phyloP scores from a whole-genome alignment of 2,329 filamentous ascomycete species.

The Balansia obtecta region DNA sequence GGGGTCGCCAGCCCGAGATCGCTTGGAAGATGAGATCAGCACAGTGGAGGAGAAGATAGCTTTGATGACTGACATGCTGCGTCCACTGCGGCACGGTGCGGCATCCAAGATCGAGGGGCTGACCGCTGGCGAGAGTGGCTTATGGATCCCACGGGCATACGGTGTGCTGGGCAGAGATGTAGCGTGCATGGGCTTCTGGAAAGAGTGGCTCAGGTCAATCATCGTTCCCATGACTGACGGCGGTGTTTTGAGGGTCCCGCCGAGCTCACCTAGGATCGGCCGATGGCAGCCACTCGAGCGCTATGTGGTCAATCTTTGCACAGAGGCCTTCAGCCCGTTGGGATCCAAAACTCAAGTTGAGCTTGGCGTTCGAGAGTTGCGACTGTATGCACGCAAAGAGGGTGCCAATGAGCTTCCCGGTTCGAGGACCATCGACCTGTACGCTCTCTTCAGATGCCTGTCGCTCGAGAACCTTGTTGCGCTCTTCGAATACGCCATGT shows the following conservation, averaged over 20 bases:
- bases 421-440: constrained; percentile 82
- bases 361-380: constrained; percentile 75
- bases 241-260: constrained; percentile 65
- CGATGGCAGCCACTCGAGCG: constrained; percentile 94
- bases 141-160: constrained; percentile 92
- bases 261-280: constrained; percentile 80
- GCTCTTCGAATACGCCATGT: constrained; percentile 83
- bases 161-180: constrained; percentile 80
- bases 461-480: constrained; percentile 87
- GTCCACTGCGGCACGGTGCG: constrained; percentile 84
- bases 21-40: constrained; percentile 87
- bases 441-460: constrained; percentile 79
- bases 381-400: constrained; percentile 86
- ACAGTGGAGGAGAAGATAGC: constrained; percentile 93
- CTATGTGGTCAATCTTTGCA: constrained; percentile 94
- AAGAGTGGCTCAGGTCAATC: constrained; percentile 91
- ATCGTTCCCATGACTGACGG: constrained; percentile 95
- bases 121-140: constrained; percentile 85
- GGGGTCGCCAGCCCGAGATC: constrained; percentile 69
- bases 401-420: constrained; percentile 87
- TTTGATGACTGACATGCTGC: constrained; percentile 89
- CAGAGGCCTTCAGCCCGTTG: constrained; percentile 83
- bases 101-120: constrained; percentile 95
- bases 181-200: constrained; percentile 85
- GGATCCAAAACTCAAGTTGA: constrained; percentile 95